Base-by-base conservation (phyloP, 2,329 filamentous ascomycete species). In the Balansia obtecta region DNA sequence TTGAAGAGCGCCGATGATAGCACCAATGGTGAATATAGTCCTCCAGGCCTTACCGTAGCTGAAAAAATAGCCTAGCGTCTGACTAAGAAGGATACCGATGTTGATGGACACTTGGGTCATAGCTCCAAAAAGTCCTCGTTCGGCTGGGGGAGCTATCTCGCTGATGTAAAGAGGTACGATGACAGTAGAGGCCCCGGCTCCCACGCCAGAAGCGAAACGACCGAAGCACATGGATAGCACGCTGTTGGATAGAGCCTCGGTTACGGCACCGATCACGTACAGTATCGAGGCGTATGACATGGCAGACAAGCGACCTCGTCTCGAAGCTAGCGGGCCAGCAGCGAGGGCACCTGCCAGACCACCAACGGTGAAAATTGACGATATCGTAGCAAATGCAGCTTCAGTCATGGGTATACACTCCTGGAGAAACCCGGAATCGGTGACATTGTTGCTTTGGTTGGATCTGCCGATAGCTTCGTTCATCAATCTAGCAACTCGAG, bases 81-180 rank as follows among this genome's bases (percentile, higher is more conserved):
- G 93, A 0, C 90, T 84, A 27, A 81, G 69, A 42, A 98, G 69
- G 49, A 98, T 96, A 50, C 93, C 93, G 22, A 90, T 71, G 61
- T 97, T 97, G 71, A 90, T 90, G 67, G 89, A 90, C 61, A 97
- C 83, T 64, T 98, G 91, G 0, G 93, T 97, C 67, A 94, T 85
- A 50, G 79, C 75, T 12, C 81, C 81, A 61, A 95, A 97, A 55
- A 95, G 80, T 5, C 89, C 90, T 50, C 83, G 80, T 56, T 84
- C 78, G 15, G 74, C 70, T 0, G 80, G 80, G 4, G 91, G 93
- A 0, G 90, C 84, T 27, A 96, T 79, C 67, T 98, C 93, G 44
- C 88, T 90, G 58, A 98, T 88, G 71, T 95, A 98, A 18, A 98
- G 79, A 0, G 93, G 93, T 2, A 94, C 89, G 37, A 96, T 87